Base-by-base conservation (phyloP, 2,329 filamentous ascomycete genomes). In the Thermoascus crustaceus region DNA sequence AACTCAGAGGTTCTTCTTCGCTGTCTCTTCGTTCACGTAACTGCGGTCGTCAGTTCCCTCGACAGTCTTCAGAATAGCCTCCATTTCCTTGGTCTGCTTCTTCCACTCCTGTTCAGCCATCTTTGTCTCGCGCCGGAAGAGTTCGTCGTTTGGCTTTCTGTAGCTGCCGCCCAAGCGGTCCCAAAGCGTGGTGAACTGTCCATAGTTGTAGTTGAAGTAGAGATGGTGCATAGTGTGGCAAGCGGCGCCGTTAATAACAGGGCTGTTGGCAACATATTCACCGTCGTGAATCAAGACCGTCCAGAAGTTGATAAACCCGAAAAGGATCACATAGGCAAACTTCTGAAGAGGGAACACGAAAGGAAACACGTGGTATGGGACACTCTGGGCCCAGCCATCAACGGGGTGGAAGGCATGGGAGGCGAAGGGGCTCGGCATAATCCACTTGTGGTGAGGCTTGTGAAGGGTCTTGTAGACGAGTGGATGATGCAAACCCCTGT, bases 371-470 rank as follows among this genome's bases (percentile, higher is more conserved):
- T 96, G 89, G 68, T 96, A 96, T 1, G 89, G 89, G 30, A 94
- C 59, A 41, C 82, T 84, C 68, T 96, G 89, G 7, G 79, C 74
- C 65, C 82, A 95, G 54, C 89, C 89, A 56, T 96, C 89, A 34
- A 95, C 60, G 1, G 89, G 88, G 68, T 96, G 87, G 75, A 96
- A 96, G 39, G 89, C 89, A 57, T 94, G 84, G 49, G 82, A 87
- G 26, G 89, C 88, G 60, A 78, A 95, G 0, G 89, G 89, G 3
- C 86, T 94, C 3, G 89, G 89, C 85, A 95, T 93, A 65, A 96
- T 95, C 89, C 89, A 96, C 71, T 94, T 95, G 78, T 96, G 89
- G 66, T 96, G 89, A 47, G 87, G 82, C 76, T 96, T 96, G 76
- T 96, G 89, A 32, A 95, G 73, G 47, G 71, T 71, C 70, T 88